A percentile compares a stretch with the other conserved stretches of the same genome.
Conservation (phyloP, 306 rosid species). For the Cucurbita ficifolia region DNA sequence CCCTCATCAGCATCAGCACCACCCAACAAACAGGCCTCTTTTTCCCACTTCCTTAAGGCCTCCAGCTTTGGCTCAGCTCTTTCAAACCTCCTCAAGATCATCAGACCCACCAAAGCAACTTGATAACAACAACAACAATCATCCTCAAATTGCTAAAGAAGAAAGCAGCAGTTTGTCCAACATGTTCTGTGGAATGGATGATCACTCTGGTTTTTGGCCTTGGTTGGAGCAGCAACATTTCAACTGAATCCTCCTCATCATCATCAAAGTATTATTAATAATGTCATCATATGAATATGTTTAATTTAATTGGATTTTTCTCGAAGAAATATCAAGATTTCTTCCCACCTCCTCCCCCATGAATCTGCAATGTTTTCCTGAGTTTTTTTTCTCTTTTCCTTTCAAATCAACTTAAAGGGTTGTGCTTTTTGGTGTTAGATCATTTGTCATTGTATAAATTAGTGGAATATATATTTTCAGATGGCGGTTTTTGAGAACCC, state of each 20-base stretch:
- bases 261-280: background rate
- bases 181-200: constrained; percentile 87
- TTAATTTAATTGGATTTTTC: constrained; percentile 11
- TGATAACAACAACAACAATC: background rate
- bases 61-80: constrained; percentile 41
- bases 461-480: constrained; percentile 22
- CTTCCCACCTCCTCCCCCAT: background rate
- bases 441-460: constrained; percentile 38
- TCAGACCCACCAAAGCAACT: constrained; percentile 39
- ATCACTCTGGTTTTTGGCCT: constrained; percentile 95
- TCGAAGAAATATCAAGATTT: background rate
- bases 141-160: constrained; percentile 50
- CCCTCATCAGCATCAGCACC: constrained; percentile 23
- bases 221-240: constrained; percentile 92
- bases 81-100: constrained; percentile 62
- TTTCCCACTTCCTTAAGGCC: constrained; percentile 64
- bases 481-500: constrained; percentile 18
- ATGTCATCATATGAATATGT: constrained; percentile 1
- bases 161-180: constrained; percentile 46
- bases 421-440: constrained; percentile 21
- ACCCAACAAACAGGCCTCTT: constrained; percentile 37
- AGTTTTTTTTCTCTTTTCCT: background rate
- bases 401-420: background rate
- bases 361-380: background rate
- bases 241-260: constrained; percentile 28